Evolutionary conservation across 1,284 basidiomycete genomes (phyloP).

Genomic region (Heimioporus retisporus): DNA sequence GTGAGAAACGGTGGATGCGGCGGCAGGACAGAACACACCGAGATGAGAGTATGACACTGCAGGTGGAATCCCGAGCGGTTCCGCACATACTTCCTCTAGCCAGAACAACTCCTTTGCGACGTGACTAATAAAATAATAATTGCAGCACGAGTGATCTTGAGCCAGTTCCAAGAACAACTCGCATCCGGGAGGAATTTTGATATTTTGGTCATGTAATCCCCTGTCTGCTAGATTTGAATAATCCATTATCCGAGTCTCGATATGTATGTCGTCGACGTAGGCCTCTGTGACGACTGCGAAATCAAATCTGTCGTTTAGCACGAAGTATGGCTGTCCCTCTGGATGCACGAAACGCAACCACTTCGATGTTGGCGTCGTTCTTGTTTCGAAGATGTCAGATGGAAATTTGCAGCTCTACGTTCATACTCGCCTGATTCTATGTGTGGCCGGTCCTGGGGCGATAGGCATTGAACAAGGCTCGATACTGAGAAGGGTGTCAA

Average conservation of each 20-base stretch:
- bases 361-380: not conserved
- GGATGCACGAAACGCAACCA: constrained; percentile 61
- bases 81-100: constrained; percentile 55
- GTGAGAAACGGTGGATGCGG: constrained; percentile 20
- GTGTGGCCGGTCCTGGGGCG: constrained; percentile 20
- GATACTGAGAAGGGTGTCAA: constrained; percentile 22
- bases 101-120: constrained; percentile 57
- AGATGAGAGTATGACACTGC: constrained; percentile 59
- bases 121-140: constrained; percentile 68
- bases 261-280: constrained; percentile 49
- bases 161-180: constrained; percentile 65
- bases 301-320: constrained; percentile 31
- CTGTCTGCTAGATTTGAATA: constrained; percentile 47
- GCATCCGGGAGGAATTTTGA: constrained; percentile 45
- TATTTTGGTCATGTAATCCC: constrained; percentile 36
- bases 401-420: not conserved
- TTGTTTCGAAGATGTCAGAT: constrained; percentile 17
- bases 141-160: constrained; percentile 47
- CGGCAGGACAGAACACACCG: constrained; percentile 46
- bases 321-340: constrained; percentile 64
- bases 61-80: constrained; percentile 51
- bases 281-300: constrained; percentile 59
- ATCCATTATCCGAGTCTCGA: constrained; percentile 42
- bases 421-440: constrained; percentile 9
- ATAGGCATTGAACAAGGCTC: constrained; percentile 18